Percentiles rank a stretch among this genome's conserved stretches.
Evolutionary conservation across 2,329 filamentous ascomycete species (phyloP).

Genomic region (Fusarium heterosporum): DNA sequence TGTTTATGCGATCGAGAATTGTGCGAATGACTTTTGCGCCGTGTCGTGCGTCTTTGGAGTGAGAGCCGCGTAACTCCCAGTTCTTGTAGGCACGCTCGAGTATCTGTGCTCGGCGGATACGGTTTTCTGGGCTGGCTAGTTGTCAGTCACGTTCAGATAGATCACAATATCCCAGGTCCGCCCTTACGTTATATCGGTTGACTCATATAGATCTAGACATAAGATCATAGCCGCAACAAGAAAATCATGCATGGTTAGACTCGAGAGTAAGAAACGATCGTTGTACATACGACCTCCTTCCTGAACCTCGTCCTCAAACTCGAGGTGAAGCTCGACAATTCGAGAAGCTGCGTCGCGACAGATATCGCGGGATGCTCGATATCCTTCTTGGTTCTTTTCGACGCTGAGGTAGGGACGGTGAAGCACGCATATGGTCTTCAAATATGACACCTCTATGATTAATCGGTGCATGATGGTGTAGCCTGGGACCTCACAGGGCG

Average conservation of each 20-base stretch:
- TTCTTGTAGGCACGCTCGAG: constrained; percentile 57
- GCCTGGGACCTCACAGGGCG: constrained; percentile 58
- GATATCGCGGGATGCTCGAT: constrained; percentile 54
- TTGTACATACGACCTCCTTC: constrained; percentile 64
- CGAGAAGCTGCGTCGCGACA: constrained; percentile 59
- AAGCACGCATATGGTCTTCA: constrained; percentile 62
- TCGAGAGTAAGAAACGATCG: constrained; percentile 65
- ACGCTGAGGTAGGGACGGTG: constrained; percentile 61
- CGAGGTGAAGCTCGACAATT: constrained; percentile 60
- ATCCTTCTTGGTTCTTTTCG: constrained; percentile 54
- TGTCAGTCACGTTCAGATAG: background rate
- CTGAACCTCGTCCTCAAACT: constrained; percentile 59
- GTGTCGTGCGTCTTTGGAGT: constrained; percentile 57
- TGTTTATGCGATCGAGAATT: constrained; percentile 55
- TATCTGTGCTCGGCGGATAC: constrained; percentile 51
- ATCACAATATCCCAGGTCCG: background rate
- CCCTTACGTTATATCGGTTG: constrained; percentile 52
- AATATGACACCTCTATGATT: constrained; percentile 61
- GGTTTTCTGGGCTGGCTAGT: constrained; percentile 47
- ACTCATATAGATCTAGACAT: constrained; percentile 62
- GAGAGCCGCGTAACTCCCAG: constrained; percentile 55
- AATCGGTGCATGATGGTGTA: constrained; percentile 62
- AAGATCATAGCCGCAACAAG: constrained; percentile 70
- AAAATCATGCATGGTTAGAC: constrained; percentile 67
- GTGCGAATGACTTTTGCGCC: constrained; percentile 57